These are phyloP conservation scores for Saturnispora galanensis DNA, from an alignment of 805 yeast species.

Conservation along the genomic window DNA sequence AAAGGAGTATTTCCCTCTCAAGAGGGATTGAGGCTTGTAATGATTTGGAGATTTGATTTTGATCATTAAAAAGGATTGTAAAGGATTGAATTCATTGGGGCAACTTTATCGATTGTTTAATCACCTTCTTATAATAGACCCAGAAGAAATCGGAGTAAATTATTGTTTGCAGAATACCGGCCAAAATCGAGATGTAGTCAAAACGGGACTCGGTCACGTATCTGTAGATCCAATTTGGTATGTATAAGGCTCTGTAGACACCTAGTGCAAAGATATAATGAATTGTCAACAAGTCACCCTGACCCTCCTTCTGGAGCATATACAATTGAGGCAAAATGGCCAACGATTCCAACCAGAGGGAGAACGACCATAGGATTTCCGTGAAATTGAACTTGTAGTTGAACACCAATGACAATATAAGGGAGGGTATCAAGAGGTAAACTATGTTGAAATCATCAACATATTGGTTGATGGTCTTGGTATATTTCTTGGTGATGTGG, in stretches of 20 bases:
- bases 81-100: conserved; percentile 18
- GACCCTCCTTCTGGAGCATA: conserved; percentile 81
- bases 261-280: conserved; percentile 95
- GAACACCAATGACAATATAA: conserved; percentile 48
- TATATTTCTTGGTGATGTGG: conserved; percentile 56
- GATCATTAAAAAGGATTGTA: too few species aligned
- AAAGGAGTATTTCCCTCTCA: conserved; percentile 73
- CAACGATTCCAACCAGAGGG: conserved; percentile 85
- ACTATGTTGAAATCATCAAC: conserved; percentile 59
- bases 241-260: conserved; percentile 75
- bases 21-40: conserved; percentile 53
- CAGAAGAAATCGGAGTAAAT: conserved; percentile 94
- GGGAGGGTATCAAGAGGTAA: conserved; percentile 58
- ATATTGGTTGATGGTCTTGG: conserved; percentile 53
- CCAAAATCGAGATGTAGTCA: conserved; percentile 60
- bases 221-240: conserved; percentile 94
- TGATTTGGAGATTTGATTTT: too few species aligned
- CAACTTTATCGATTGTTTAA: conserved; percentile 69
- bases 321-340: conserved; percentile 91
- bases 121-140: conserved; percentile 72
- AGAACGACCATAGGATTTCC: conserved; percentile 79
- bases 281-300: conserved; percentile 76
- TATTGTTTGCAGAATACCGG: conserved; percentile 80
- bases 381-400: conserved; percentile 50
- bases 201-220: conserved; percentile 52